Evolutionary conservation across 2,329 filamentous ascomycete species (phyloP), one percentile per base, ranked within the genome.

Genomic region (Penicillium corylophilum): DNA sequence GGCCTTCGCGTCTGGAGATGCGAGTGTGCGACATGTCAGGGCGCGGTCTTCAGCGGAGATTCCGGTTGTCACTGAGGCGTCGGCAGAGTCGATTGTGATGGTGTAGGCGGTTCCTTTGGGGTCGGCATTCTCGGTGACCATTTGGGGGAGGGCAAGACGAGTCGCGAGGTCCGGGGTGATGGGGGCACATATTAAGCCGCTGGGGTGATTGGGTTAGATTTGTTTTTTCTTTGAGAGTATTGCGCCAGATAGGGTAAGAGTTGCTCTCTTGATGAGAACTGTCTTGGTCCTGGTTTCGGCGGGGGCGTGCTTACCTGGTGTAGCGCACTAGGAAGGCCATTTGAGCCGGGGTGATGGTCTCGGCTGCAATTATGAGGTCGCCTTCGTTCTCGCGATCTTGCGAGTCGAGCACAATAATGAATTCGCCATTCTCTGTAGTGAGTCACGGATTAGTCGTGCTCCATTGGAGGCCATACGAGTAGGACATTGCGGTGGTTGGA

Each of bases 321-420:
- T 96, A 85, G 66, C 91, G 90, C 72, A 99, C 84, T 82, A 99
- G 87, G 79, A 96, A 99, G 65, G 91, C 90, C 86, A 95, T 95
- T 76, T 97, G 93, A 60, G 89, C 82, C 22, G 91, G 81, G 8
- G 93, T 96, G 59, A 96, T 77, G 65, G 88, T 82, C 61, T 90
- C 79, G 56, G 91, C 93, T 61, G 94, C 90, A 68, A 97, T 95
- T 74, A 97, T 96, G 44, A 99, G 84, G 77, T 99, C 94, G 73
- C 92, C 94, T 81, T 99, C 94, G 73, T 99, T 99, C 74, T 99
- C 94, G 73, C 94, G 92, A 56, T 86, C 84, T 59, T 90, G 85
- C 62, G 90, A 89, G 78, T 99, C 94, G 67, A 99, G 89, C 33
- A 96, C 93, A 56, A 99, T 85, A 70, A 99, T 87, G 81, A 97